phyloP scores from a whole-genome alignment of 768 basidiomycete species.

The Leucocoprinus sp. region DNA sequence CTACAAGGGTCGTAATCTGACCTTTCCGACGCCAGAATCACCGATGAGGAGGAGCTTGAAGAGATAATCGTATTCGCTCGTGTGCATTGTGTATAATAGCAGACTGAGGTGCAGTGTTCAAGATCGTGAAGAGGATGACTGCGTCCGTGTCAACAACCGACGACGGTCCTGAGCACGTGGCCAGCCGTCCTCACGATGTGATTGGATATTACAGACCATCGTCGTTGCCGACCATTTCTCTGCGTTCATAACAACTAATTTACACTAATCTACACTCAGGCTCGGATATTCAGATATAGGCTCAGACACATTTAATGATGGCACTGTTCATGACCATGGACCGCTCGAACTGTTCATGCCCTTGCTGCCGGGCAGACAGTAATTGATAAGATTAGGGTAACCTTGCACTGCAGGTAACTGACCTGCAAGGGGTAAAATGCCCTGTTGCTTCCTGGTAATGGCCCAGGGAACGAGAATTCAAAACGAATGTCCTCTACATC shows the following conservation, averaged over 20 bases:
- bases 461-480: slow-evolving; percentile 15
- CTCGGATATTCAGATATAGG: too few species aligned
- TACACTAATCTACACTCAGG: too few species aligned
- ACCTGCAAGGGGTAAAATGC: slow-evolving; percentile 7
- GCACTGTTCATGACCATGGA: too few species aligned
- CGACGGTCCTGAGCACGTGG: slow-evolving; percentile 24
- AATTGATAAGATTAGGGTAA: slow-evolving; percentile 1
- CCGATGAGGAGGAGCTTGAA: slow-evolving; percentile 95
- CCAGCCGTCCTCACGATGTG: slow-evolving; percentile 9
- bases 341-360: neutral
- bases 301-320: too few species aligned
- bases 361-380: slow-evolving; percentile 5
- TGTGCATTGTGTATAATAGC: slow-evolving; percentile 53
- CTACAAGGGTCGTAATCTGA: slow-evolving; percentile 24
- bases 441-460: slow-evolving; percentile 2
- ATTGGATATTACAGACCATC: neutral
- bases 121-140: slow-evolving; percentile 22
- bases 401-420: slow-evolving; percentile 9
- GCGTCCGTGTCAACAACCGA: slow-evolving; percentile 32
- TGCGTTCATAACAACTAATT: too few species aligned
- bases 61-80: slow-evolving; percentile 92
- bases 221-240: slow-evolving; percentile 1
- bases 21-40: slow-evolving; percentile 94
- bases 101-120: slow-evolving; percentile 25
- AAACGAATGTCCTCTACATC: slow-evolving; percentile 6